Base-by-base conservation (phyloP, 306 rosid species). In the Quercus cerris region DNA sequence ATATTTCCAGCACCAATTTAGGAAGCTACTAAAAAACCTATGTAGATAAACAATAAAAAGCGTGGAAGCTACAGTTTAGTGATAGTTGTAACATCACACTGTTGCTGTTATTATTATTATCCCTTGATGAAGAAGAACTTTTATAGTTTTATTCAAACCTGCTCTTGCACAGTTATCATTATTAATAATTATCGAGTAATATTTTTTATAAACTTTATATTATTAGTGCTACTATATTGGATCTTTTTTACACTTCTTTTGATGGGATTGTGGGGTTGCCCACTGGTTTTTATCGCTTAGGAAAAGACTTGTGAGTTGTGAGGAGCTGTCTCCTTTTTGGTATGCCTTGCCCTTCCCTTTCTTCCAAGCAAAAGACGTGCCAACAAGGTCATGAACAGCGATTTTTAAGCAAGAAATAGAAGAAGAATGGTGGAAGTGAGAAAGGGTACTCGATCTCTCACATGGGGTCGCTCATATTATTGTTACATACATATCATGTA, bases 271-370 rank as follows among this genome's bases (percentile, higher is more conserved):
- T 58, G 74, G 84, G 86, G 77, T 71, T 79, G 49, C 72, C 72
- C 19, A 23, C 57, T 71, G 70, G 63, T 74, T 78, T 78, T 74
- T 55, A 69, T 23, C 46, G 76, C 56, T 54, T 67, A 58, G 61
- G 74, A 83, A 77, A 59, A 74, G 83, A 69, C 86, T 70, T 77
- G 81, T 77, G 85, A 77, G 46, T 44, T 73, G 57, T 77, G 71
- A 72, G 73, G 74, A 56, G 44, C 54, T 41, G 51, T 22, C 27
- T 20, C 58, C 56, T 67, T 61, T 20, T 56, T n/a, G 68, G 25
- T 23, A 41, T 52, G n/a, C 75, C 28, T 44, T 22, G 30, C 31
- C 18, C 12, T 22, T 49, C 14, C 13, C 76, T 49, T 17, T 52
- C 27, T 18, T 19, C 59, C 38, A 62, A 57, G 8, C 23, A 56